These are phyloP conservation scores for Amaranthus hypochondriacus DNA, from an alignment of 148 eudicot genomes.

Conservation along the genomic window DNA sequence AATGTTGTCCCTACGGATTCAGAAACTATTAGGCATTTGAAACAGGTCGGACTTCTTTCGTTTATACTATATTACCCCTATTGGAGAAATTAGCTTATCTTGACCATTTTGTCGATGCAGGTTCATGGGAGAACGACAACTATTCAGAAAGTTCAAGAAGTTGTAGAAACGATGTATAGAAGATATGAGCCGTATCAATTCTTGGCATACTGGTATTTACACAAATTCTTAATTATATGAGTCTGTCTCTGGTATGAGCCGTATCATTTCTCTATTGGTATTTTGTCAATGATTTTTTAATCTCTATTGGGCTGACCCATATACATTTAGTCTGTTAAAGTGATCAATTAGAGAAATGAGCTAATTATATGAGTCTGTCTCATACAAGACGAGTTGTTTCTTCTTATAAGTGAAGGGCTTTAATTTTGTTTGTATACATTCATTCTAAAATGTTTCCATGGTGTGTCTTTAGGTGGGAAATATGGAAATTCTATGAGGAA, in stretches of 20 bases:
- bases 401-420: neutral
- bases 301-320: too few relatives aligned
- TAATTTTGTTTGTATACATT: neutral
- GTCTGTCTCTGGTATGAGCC: conserved; percentile 36
- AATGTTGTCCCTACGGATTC: conserved; percentile 74
- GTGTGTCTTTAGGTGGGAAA: conserved; percentile 50
- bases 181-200: conserved; percentile 73
- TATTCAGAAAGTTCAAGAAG: conserved; percentile 39
- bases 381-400: neutral
- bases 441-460: neutral
- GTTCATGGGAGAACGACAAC: conserved; percentile 54
- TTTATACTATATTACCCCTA: neutral
- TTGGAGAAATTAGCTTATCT: neutral
- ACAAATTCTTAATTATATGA: too few relatives aligned
- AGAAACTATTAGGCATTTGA: conserved; percentile 75
- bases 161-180: conserved; percentile 53
- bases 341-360: too few relatives aligned
- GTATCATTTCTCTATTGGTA: conserved; percentile 41
- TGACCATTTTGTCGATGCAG: conserved; percentile 28
- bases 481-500: conserved; percentile 74
- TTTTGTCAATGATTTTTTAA: too few relatives aligned
- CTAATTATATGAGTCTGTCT: too few relatives aligned
- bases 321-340: too few relatives aligned
- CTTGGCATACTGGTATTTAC: conserved; percentile 68
- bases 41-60: conserved; percentile 38